Evolutionary conservation across 1,284 basidiomycete species (phyloP), one percentile per base, ranked within the genome.

Genomic region (Cryptococcus hybrid): DNA sequence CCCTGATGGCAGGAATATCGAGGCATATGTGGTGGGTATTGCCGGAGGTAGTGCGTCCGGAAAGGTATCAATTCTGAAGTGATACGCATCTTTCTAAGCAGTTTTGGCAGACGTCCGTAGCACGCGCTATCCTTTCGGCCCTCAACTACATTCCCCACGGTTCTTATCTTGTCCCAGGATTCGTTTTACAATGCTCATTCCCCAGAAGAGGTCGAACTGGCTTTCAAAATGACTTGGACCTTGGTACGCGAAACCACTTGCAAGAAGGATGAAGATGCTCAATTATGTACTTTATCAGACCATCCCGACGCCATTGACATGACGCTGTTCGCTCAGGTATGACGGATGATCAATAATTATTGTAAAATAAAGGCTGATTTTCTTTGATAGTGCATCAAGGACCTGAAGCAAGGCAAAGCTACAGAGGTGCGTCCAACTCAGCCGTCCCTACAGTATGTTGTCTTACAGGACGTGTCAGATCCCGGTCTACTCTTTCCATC

Each of bases 261-360:
- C 47, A 9, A 13, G 13, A 24, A 11, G 3, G 13, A 40, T n/a
- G 36, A 51, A 57, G 30, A 58, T 47, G 0, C 3, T 42, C 34
- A 24, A 8, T 30, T 30, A 30, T 30, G 30, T 24, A 15, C 35
- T 13, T 35, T 38, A 4, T 18, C 47, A 75, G 95, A 98, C 71
- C 91, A 93, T 68, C 95, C 95, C 3, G 85, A 91, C 75, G 88
- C 94, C 1, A 89, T 98, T 56, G 95, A 98, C 75, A 90, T 91
- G 84, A 84, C 86, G 2, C 80, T 92, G 67, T 93, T 98, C 68
- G 86, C 88, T 51, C 77, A 85, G 58, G 91, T 92, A 34, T 34
- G 58, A 49, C 13, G 30, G 34, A 30, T 30, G 30, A 30, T 30
- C 30, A 30, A 30, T 30, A 30, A 30, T 30, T 30, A 30, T 30